Base-by-base conservation (phyloP, 2,329 filamentous ascomycete species). In the Fusarium temperatum region DNA sequence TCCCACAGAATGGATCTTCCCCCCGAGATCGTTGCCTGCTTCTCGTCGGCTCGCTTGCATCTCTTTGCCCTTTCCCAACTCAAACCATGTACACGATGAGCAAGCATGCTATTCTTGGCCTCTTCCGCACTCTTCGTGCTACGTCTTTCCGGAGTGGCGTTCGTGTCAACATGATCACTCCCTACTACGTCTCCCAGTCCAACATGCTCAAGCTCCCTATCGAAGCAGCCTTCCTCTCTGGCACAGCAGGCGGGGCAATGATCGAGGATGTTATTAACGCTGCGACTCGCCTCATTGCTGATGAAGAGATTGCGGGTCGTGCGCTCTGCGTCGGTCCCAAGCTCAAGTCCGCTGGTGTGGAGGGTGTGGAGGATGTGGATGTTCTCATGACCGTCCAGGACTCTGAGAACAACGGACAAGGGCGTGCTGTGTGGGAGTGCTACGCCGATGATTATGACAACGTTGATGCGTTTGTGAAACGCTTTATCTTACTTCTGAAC, bases 181-280 rank as follows among this genome's bases (percentile, higher is more conserved):
- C 91, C 0, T 93, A 92, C 81, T 93, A 92, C 79, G 83, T 86
- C 75, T 87, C 90, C 74, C 91, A 89, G 20, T 88, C 89, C n/a
- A 86, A 78, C 73, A 83, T 83, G 81, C 74, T 93, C 50, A 78
- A 91, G 8, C 81, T 85, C 2, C 66, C 81, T 3, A 63, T 73
- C 3, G 89, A 84, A 24, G 84, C 87, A 35, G 68, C 87, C 5
- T 66, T 91, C 22, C 83, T 93, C 6, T 87, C 90, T 0, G 91
- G 91, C 20, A 76, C 75, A 18, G 78, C 81, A 2, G 87, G 84
- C 5, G 82, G 87, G 70, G 89, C 87, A 4, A 83, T 84, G 47
- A 80, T 87, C 42, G 86, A 85, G 38, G 89, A 92, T 76, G 91
- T 93, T 3, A 85, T 93, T 5, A 89, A 92, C 69, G 90, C 90